A percentile compares a stretch with the other conserved stretches of the same genome.
Conservation (phyloP, 2,329 filamentous ascomycete genomes). For the Botrytis elliptica region DNA sequence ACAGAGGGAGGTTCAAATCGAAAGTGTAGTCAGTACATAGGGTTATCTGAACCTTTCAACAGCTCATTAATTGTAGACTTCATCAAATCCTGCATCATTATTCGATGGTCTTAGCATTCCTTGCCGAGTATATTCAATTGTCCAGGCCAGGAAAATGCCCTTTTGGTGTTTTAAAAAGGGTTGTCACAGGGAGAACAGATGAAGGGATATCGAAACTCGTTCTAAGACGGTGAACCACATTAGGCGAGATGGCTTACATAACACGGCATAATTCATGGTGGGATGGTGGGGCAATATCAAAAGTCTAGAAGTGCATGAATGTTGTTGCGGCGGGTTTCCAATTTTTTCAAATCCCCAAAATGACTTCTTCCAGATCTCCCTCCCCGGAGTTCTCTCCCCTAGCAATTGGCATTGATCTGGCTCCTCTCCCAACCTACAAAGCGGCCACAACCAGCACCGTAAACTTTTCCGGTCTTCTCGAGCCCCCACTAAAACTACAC, state of each 20-base stretch:
- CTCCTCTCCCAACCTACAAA: conserved; percentile 61
- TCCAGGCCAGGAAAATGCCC: not conserved
- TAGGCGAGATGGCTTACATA: conserved; percentile 1
- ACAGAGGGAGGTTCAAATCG: not conserved
- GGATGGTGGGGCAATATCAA: conserved; percentile 16
- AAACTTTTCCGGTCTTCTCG: conserved; percentile 72
- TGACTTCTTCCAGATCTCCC: conserved; percentile 36
- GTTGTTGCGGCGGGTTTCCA: not conserved
- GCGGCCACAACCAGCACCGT: conserved; percentile 51
- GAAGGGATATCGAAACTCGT: not conserved
- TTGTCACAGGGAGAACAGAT: conserved; percentile 11
- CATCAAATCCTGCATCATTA: not conserved
- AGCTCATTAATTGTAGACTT: not conserved
- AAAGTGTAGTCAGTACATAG: not conserved
- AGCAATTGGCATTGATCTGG: conserved; percentile 52
- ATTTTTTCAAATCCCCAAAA: conserved; percentile 20
- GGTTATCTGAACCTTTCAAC: not conserved
- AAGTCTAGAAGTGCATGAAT: not conserved
- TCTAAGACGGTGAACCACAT: not conserved
- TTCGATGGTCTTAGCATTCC: conserved; percentile 18
- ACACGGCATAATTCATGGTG: not conserved
- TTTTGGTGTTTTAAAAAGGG: not conserved
- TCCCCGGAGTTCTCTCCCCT: conserved; percentile 39
- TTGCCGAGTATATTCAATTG: conserved; percentile 14
- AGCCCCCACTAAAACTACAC: conserved; percentile 68